Conservation (phyloP, 176 grass and related monocot genomes). For the Tillandsia fasciculata region DNA sequence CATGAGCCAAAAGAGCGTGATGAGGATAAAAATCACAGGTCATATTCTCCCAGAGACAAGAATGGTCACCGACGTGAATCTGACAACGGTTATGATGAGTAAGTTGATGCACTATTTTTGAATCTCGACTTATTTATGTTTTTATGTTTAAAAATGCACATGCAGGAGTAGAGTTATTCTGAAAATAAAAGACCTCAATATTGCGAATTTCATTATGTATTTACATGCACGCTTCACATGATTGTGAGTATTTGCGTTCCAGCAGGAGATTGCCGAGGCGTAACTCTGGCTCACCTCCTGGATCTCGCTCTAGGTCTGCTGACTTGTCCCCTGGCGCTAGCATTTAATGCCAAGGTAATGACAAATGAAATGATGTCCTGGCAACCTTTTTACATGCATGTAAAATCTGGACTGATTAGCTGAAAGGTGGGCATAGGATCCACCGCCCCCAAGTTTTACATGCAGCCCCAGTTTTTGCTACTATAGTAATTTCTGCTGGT, state of each 20-base stretch:
- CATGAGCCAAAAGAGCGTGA: slow-evolving; percentile 29
- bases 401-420: background rate
- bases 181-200: background rate
- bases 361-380: too few species aligned
- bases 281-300: slow-evolving; percentile 37
- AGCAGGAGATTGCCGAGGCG: slow-evolving; percentile 28
- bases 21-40: slow-evolving; percentile 36
- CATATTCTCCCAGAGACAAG: slow-evolving; percentile 37
- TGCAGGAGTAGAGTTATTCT: slow-evolving; percentile 3
- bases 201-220: background rate
- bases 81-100: slow-evolving; percentile 40
- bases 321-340: slow-evolving; percentile 34
- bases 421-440: background rate
- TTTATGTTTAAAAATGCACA: background rate
- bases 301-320: slow-evolving; percentile 57
- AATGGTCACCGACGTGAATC: slow-evolving; percentile 36
- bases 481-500: too few species aligned
- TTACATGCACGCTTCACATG: slow-evolving; percentile 15
- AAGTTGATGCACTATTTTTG: slow-evolving; percentile 15
- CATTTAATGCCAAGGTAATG: slow-evolving; percentile 18
- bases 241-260: slow-evolving; percentile 28
- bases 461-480: too few species aligned
- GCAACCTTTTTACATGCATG: background rate
- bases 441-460: too few species aligned
- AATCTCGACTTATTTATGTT: background rate